Conservation (phyloP, 306 rosid genomes). For the Arachis hypogaea region DNA sequence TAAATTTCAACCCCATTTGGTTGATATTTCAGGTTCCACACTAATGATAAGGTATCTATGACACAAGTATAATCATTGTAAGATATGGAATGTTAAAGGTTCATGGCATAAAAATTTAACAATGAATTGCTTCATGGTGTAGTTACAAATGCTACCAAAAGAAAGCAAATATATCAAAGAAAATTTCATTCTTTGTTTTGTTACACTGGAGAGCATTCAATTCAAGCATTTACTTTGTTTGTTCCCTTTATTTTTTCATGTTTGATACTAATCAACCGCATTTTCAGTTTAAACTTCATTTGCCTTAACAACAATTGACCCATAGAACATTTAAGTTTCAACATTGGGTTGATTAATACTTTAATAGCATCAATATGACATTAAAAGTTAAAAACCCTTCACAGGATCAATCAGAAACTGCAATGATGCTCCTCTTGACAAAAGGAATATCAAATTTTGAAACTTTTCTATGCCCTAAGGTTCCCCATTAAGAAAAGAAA, state of each 20-base stretch:
- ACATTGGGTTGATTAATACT: not conserved
- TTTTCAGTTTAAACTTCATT: not conserved
- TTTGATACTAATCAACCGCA: not conserved
- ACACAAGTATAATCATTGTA: constrained; percentile 22
- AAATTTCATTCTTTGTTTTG: not conserved
- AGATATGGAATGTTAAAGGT: constrained; percentile 8
- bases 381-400: not conserved
- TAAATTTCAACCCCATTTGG: constrained; percentile 69
- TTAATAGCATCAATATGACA: not conserved
- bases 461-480: not conserved
- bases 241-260: not conserved
- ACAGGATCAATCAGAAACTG: constrained; percentile 11
- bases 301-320: constrained; percentile 3
- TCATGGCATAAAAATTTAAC: not conserved
- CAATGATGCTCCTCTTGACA: constrained; percentile 12
- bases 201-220: not conserved
- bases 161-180: not conserved
- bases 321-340: not conserved
- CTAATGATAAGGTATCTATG: constrained; percentile 43
- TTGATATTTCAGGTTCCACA: constrained; percentile 42
- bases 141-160: constrained; percentile 6
- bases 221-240: not conserved
- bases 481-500: not conserved
- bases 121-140: constrained; percentile 1
- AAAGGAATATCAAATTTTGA: constrained; percentile 4